Conservation (phyloP, 345 rosid species). For the Excoecaria cochinchinensis region DNA sequence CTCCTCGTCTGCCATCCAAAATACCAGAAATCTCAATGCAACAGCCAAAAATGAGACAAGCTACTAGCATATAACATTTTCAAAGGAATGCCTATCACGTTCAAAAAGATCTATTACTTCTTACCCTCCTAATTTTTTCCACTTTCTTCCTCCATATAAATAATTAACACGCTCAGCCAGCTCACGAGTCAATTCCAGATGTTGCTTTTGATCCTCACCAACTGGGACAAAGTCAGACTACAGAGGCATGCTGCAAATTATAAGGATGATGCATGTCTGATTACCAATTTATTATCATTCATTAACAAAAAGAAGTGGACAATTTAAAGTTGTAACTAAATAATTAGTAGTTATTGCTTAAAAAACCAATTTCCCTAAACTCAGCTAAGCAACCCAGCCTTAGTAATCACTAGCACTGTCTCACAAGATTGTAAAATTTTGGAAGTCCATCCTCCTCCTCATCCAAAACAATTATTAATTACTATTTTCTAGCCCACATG, state of each 20-base stretch:
- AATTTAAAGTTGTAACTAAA: conserved; percentile 1
- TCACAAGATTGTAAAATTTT: not conserved
- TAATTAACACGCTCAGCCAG: conserved; percentile 76
- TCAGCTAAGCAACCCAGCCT: too few relatives aligned
- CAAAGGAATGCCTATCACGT: conserved; percentile 1
- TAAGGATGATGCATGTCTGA: conserved; percentile 39
- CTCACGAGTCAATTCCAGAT: conserved; percentile 84
- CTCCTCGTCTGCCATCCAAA: conserved; percentile 59
- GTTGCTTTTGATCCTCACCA: conserved; percentile 98
- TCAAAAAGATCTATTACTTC: conserved; percentile 16
- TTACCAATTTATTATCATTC: conserved; percentile 17
- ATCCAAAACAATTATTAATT: not conserved
- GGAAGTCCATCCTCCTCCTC: not conserved
- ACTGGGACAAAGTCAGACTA: conserved; percentile 95
- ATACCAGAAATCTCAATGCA: conserved; percentile 15
- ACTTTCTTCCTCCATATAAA: conserved; percentile 90
- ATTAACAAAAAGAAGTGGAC: conserved; percentile 11
- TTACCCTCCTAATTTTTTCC: conserved; percentile 97
- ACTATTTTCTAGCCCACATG: too few relatives aligned
- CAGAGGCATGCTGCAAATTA: conserved; percentile 46
- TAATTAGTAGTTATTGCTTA: not conserved
- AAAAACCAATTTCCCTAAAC: not conserved
- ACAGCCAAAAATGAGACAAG: not conserved
- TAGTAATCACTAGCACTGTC: too few relatives aligned
- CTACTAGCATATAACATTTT: conserved; percentile 10